Evolutionary conservation across 2,329 filamentous ascomycete genomes (phyloP), one percentile per base, ranked within the genome.

Genomic region (Byssothecium circinans): DNA sequence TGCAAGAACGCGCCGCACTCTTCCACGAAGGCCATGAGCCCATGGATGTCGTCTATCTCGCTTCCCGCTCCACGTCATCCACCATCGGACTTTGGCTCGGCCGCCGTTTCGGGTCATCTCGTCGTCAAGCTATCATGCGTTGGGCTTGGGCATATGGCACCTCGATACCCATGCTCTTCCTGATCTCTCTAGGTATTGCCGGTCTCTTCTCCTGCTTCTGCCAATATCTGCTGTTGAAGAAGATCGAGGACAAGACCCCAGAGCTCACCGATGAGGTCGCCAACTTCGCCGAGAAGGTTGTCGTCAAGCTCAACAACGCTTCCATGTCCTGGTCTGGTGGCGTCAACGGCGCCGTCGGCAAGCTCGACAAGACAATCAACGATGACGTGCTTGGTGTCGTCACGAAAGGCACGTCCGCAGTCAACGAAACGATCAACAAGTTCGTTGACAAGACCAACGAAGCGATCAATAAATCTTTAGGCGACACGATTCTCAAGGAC

Each of bases 91-190:
- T 96, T 67, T 86, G 81, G 71, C 59, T 88, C 17, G 83, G 88
- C 6, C 80, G 80, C 42, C 79, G 76, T 48, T 84, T 92, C 72
- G 81, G 81, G 43, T 81, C 70, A 74, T 72, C 72, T 63, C 80
- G 86, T 57, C 80, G 82, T 42, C 86, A 90, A 68, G 81, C 88
- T 37, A 79, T 96, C 34, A 79, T 85, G 8, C 84, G 91, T 52
- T 96, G 91, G 91, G 83, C 84, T 43, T 77, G 94, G 53, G 88
- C 91, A 8, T 96, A 96, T 67, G 85, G 85, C n/a, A 96, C 91
- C 0, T 91, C 91, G 0, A 74, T 87, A 0, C 83, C 89, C 0
- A 91, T 91, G 15, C 76, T 96, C n/a, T 91, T 96, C 61, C 82
- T 96, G 5, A 80, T 96, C 6, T 86, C 87, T 4, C 83, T 96